phyloP scores from a whole-genome alignment of 2,329 filamentous ascomycete genomes.

The Esteya vermicola region DNA sequence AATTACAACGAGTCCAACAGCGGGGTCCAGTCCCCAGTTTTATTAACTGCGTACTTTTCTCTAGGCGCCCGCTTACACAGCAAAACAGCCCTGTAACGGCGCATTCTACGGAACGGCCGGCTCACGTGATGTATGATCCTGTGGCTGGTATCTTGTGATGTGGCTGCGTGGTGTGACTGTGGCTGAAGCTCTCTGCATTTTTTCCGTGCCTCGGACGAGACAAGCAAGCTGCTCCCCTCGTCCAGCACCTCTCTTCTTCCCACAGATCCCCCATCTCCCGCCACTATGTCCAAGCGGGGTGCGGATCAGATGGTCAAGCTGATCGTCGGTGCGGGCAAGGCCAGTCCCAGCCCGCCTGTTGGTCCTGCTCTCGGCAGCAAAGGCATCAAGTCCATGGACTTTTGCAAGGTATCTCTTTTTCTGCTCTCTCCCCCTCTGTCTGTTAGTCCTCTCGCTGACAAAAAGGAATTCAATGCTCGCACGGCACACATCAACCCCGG shows the following conservation, averaged over 20 bases:
- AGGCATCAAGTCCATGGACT: constrained; percentile 98
- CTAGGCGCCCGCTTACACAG: background rate
- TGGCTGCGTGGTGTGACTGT: too few relatives aligned
- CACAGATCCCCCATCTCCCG: background rate
- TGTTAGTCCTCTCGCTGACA: background rate
- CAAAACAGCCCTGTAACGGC: background rate
- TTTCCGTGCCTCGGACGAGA: background rate
- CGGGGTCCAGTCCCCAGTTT: constrained; percentile 1
- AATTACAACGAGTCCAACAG: background rate
- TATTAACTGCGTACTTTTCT: background rate
- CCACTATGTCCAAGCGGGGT: constrained; percentile 37
- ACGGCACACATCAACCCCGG: constrained; percentile 73
- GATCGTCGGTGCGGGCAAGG: constrained; percentile 92
- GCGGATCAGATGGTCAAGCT: constrained; percentile 80
- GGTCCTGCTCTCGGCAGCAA: constrained; percentile 93
- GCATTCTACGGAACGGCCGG: background rate
- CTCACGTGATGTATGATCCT: background rate
- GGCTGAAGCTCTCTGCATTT: background rate
- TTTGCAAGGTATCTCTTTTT: constrained; percentile 66
- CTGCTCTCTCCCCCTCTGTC: background rate
- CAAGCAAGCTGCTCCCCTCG: too few relatives aligned
- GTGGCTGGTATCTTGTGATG: too few relatives aligned
- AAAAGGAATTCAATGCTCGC: constrained; percentile 88
- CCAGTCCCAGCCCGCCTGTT: constrained; percentile 86
- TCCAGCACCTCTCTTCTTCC: too few relatives aligned